Conservation (phyloP, 2,329 filamentous ascomycete genomes). For the Colletotrichum endophyticum region DNA sequence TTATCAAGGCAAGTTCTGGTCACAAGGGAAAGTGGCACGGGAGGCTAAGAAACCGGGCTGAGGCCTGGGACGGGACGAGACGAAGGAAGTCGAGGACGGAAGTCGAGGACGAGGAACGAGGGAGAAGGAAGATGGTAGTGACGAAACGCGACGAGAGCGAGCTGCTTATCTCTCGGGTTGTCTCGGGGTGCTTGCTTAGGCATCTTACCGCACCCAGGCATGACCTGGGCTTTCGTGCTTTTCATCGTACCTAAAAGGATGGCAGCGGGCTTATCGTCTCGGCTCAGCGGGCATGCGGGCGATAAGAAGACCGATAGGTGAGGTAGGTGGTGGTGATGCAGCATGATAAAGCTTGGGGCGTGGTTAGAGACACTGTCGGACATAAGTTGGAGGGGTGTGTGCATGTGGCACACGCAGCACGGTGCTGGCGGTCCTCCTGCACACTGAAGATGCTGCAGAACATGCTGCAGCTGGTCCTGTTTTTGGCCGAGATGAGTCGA, state of each 20-base stretch:
- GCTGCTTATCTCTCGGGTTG: not conserved
- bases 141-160: not conserved
- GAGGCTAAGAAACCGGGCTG: not conserved
- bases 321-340: not conserved
- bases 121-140: not conserved
- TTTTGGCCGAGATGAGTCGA: not conserved
- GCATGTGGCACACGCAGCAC: not conserved
- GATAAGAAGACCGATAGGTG: not conserved
- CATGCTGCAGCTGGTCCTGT: not conserved
- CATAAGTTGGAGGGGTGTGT: not conserved
- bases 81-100: not conserved
- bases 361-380: not conserved
- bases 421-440: not conserved
- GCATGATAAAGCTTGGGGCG: slow-evolving; percentile 20
- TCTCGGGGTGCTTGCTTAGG: not conserved
- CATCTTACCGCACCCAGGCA: not conserved
- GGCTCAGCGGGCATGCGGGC: not conserved
- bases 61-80: not conserved
- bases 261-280: not conserved
- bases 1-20: not conserved
- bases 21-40: not conserved
- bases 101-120: not conserved
- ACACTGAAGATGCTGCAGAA: not conserved
- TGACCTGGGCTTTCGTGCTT: not conserved
- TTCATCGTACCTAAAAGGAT: not conserved